Evolutionary conservation across 176 grass and related monocot species (phyloP).

Genomic region (Saccharum spontaneum): DNA sequence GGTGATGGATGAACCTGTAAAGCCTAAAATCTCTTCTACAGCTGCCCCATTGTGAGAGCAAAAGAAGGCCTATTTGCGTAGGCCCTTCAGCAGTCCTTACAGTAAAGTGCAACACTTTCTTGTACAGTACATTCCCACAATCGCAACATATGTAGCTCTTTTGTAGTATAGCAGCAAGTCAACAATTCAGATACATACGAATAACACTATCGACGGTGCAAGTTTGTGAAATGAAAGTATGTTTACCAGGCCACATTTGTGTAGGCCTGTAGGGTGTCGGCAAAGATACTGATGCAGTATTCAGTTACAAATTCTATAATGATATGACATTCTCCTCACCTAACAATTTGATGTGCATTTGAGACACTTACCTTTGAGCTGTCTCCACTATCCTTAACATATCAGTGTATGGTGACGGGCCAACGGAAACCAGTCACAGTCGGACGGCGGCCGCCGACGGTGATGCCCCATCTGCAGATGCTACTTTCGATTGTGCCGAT

Average conservation of each 20-base stretch:
- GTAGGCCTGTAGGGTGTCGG: background rate
- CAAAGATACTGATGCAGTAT: background rate
- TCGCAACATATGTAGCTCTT: slow-evolving; percentile 17
- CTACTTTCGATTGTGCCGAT: background rate
- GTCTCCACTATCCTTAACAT: slow-evolving; percentile 29
- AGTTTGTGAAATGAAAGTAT: background rate
- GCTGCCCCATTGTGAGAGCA: slow-evolving; percentile 16
- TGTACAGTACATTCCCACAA: slow-evolving; percentile 48
- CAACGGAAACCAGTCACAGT: slow-evolving; percentile 12
- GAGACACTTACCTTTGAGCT: slow-evolving; percentile 27
- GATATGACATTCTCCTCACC: background rate
- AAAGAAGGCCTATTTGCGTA: background rate
- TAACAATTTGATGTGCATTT: slow-evolving; percentile 23
- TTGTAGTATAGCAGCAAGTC: slow-evolving; percentile 25
- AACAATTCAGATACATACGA: slow-evolving; percentile 4
- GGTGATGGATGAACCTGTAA: slow-evolving; percentile 24
- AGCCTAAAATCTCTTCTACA: slow-evolving; percentile 21
- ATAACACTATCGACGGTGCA: background rate
- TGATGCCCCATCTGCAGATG: slow-evolving; percentile 23
- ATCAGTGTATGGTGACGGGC: slow-evolving; percentile 31
- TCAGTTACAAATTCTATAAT: background rate
- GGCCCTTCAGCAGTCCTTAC: background rate
- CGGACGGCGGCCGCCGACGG: slow-evolving; percentile 35
- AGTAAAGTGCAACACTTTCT: slow-evolving; percentile 7
- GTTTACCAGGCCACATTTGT: background rate